A percentile compares a stretch with the other conserved stretches of the same genome.
These are phyloP conservation scores for Dothistroma septosporum DNA, from an alignment of 2,329 filamentous ascomycete genomes.

Conservation along the genomic window DNA sequence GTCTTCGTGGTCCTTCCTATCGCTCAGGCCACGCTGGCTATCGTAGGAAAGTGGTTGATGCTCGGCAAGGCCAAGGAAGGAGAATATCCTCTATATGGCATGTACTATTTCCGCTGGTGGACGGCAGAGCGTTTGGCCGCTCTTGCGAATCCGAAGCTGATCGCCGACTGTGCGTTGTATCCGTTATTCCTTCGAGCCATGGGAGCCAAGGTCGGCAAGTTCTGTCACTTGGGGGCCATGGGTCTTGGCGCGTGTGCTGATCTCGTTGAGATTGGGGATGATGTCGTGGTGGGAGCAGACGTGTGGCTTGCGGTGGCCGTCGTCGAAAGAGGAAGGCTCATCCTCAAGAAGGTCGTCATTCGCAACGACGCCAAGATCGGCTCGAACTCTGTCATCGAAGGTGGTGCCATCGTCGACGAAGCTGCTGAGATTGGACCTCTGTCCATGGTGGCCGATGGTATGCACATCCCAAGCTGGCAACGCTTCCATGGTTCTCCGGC, in stretches of 20 bases:
- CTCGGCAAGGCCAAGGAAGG: slow-evolving; percentile 52
- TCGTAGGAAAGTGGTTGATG: slow-evolving; percentile 52
- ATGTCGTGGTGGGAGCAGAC: slow-evolving; percentile 25
- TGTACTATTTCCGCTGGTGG: slow-evolving; percentile 58
- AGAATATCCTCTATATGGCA: slow-evolving; percentile 55
- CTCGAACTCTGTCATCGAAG: slow-evolving; percentile 24
- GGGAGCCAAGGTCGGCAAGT: slow-evolving; percentile 22
- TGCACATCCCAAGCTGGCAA: slow-evolving; percentile 18
- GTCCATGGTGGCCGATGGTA: slow-evolving; percentile 25
- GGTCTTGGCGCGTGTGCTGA: slow-evolving; percentile 21
- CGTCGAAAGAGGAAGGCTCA: slow-evolving; percentile 23
- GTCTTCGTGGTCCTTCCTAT: slow-evolving; percentile 20
- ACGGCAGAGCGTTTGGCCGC: slow-evolving; percentile 33
- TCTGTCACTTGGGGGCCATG: slow-evolving; percentile 25
- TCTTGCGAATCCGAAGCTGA: slow-evolving; percentile 20
- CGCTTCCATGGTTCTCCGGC: slow-evolving; percentile 26
- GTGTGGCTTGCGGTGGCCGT: slow-evolving; percentile 21
- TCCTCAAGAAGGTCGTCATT: slow-evolving; percentile 25
- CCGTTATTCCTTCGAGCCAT: slow-evolving; percentile 21
- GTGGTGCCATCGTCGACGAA: slow-evolving; percentile 23
- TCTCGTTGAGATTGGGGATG: slow-evolving; percentile 26
- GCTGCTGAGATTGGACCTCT: slow-evolving; percentile 23
- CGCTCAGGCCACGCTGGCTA: slow-evolving; percentile 36
- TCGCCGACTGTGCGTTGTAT: slow-evolving; percentile 23
- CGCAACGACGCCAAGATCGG: slow-evolving; percentile 19